A percentile compares a stretch with the other conserved stretches of the same genome.
Conservation (phyloP, 495 filamentous ascomycete species). For the Evansstolkia leycettana region DNA sequence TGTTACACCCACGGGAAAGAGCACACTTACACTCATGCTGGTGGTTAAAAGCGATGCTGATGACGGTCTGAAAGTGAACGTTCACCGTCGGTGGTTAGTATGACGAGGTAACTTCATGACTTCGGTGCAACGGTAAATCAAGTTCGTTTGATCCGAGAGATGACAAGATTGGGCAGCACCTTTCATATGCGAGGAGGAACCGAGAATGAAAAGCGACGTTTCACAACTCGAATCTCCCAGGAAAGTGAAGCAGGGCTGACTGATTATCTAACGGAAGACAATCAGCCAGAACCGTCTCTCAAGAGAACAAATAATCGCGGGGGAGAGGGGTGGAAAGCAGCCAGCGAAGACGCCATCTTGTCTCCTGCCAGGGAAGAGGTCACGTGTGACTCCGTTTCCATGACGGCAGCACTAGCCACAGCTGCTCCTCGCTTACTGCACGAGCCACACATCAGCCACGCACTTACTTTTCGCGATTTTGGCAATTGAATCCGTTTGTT, state of each 20-base stretch:
- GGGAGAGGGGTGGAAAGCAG: slow-evolving; percentile 6
- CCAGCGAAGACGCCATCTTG: slow-evolving; percentile 13
- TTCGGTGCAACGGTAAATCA: slow-evolving; percentile 19
- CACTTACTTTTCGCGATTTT: slow-evolving; percentile 35
- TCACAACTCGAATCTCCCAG: background rate
- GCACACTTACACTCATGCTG: slow-evolving; percentile 37
- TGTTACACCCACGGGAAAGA: background rate
- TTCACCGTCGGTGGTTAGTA: slow-evolving; percentile 35
- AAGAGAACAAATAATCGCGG: slow-evolving; percentile 2
- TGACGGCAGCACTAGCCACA: slow-evolving; percentile 10
- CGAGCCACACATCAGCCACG: slow-evolving; percentile 25
- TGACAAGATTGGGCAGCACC: slow-evolving; percentile 6
- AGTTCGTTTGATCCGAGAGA: slow-evolving; percentile 10
- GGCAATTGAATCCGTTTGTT: slow-evolving; percentile 12
- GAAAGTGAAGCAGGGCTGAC: background rate
- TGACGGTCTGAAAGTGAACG: slow-evolving; percentile 4
- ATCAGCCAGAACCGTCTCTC: background rate
- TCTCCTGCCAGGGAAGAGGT: slow-evolving; percentile 14
- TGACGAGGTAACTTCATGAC: slow-evolving; percentile 36
- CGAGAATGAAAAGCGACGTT: background rate
- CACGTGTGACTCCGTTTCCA: slow-evolving; percentile 19
- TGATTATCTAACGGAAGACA: too few species aligned
- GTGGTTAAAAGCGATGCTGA: background rate
- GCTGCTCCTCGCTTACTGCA: slow-evolving; percentile 19
- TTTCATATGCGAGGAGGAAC: background rate